A percentile compares a stretch with the other conserved stretches of the same genome.
These are phyloP conservation scores for Pyrrhoderma noxium DNA, from an alignment of 1,284 basidiomycete genomes.

Conservation along the genomic window DNA sequence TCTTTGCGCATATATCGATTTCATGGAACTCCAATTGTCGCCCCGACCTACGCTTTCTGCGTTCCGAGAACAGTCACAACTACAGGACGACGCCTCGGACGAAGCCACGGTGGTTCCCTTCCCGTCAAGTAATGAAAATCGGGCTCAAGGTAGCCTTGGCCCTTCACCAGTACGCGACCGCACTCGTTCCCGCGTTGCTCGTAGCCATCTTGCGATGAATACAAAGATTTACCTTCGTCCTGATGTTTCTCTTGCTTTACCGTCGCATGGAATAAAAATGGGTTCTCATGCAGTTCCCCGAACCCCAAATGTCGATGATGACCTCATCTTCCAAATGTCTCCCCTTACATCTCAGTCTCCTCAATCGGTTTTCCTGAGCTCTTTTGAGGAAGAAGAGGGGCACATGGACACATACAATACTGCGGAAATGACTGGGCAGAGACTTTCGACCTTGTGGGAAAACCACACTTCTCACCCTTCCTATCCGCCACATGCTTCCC, in stretches of 20 bases:
- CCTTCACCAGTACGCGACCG: conserved; percentile 10
- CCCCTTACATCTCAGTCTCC: conserved; percentile 16
- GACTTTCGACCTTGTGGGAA: conserved; percentile 15
- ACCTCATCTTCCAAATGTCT: conserved; percentile 20
- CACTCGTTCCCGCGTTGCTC: conserved; percentile 7
- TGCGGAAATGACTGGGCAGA: conserved; percentile 7
- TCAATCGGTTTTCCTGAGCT: conserved; percentile 2
- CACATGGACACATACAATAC: neutral
- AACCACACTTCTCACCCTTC: neutral
- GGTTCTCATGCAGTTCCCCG: neutral
- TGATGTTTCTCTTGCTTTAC: conserved; percentile 2
- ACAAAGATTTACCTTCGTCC: conserved; percentile 1
- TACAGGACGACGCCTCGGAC: too few species aligned
- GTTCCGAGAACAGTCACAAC: too few species aligned
- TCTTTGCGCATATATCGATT: too few species aligned
- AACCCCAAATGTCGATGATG: conserved; percentile 14
- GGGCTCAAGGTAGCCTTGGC: neutral
- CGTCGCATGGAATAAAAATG: conserved; percentile 4
- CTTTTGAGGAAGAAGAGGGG: conserved; percentile 1
- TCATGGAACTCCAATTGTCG: too few species aligned
- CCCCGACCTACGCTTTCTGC: too few species aligned
- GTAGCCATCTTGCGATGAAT: conserved; percentile 5
- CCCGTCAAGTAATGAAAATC: neutral
- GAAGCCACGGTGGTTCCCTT: neutral
- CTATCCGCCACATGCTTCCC: conserved; percentile 1